Conservation (phyloP, 2,329 filamentous ascomycete species). For the Zymoseptoria crescenta region DNA sequence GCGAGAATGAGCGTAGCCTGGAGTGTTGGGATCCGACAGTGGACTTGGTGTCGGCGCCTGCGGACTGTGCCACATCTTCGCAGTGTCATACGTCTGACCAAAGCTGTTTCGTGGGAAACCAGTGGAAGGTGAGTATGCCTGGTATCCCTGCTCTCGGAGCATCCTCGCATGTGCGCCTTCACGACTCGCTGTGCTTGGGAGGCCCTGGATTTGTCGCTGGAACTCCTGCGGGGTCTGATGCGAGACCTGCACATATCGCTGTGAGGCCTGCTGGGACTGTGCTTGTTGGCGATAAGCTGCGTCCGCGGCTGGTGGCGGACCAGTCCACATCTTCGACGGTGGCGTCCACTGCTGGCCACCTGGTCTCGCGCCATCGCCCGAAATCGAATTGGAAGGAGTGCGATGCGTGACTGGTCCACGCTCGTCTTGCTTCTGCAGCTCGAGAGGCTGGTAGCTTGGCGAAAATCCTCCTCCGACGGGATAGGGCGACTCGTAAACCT, state of each 20-base stretch:
- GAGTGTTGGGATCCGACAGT: constrained; percentile 24
- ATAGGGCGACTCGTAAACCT: constrained; percentile 42
- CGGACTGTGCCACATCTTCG: constrained; percentile 25
- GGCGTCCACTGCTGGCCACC: constrained; percentile 30
- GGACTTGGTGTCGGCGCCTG: constrained; percentile 28
- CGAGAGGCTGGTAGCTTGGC: constrained; percentile 32
- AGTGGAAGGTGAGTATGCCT: constrained; percentile 10
- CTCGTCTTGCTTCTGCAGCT: constrained; percentile 13
- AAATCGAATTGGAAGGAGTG: constrained; percentile 23
- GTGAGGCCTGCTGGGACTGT: constrained; percentile 5
- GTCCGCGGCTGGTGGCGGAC: constrained; percentile 5
- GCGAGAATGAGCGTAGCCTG: constrained; percentile 12
- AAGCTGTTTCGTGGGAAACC: constrained; percentile 18
- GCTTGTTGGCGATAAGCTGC: constrained; percentile 9
- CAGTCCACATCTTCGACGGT: constrained; percentile 27
- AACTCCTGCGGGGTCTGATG: constrained; percentile 40
- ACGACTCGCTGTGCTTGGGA: constrained; percentile 26
- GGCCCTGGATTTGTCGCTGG: constrained; percentile 26
- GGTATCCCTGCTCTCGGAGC: constrained; percentile 26
- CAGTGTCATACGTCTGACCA: constrained; percentile 19
- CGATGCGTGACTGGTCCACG: constrained; percentile 9
- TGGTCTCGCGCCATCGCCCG: constrained; percentile 9
- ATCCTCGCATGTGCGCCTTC: constrained; percentile 28
- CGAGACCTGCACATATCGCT: constrained; percentile 12
- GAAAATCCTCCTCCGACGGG: constrained; percentile 36